Percentiles rank a stretch among this genome's conserved stretches.
These are phyloP conservation scores for Eucalyptus melliodora DNA, from an alignment of 345 rosid species.

Conservation along the genomic window DNA sequence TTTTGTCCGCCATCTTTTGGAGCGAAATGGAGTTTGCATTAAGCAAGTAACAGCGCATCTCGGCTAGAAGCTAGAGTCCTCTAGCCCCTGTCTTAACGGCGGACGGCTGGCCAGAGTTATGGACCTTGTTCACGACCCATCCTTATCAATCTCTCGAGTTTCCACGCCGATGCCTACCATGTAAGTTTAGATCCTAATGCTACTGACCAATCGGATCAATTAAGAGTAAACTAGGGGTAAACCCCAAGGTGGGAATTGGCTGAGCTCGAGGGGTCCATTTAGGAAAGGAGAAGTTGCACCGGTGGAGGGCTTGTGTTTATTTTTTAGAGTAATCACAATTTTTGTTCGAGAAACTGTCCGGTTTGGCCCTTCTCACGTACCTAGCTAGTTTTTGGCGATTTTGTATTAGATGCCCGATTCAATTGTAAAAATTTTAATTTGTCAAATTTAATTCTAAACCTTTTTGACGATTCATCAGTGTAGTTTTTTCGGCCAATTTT, in stretches of 20 bases:
- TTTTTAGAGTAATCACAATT: neutral
- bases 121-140: neutral
- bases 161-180: neutral
- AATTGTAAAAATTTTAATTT: neutral
- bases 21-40: too few relatives aligned
- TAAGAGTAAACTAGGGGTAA: neutral
- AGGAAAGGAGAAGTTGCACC: neutral
- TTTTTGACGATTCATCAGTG: neutral
- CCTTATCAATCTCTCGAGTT: neutral
- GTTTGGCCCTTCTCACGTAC: neutral
- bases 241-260: neutral
- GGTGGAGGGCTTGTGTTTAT: neutral
- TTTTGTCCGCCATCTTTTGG: too few relatives aligned
- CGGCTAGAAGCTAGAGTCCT: too few relatives aligned
- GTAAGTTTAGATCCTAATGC: neutral
- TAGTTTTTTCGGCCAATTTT: neutral
- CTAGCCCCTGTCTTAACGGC: neutral
- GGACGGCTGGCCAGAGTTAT: neutral
- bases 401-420: neutral
- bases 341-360: neutral
- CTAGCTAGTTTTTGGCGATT: neutral
- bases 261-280: neutral
- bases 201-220: neutral
- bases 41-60: too few relatives aligned
- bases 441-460: rapidly evolving